phyloP scores from a whole-genome alignment of 805 yeast species.

The Candida verbasci region DNA sequence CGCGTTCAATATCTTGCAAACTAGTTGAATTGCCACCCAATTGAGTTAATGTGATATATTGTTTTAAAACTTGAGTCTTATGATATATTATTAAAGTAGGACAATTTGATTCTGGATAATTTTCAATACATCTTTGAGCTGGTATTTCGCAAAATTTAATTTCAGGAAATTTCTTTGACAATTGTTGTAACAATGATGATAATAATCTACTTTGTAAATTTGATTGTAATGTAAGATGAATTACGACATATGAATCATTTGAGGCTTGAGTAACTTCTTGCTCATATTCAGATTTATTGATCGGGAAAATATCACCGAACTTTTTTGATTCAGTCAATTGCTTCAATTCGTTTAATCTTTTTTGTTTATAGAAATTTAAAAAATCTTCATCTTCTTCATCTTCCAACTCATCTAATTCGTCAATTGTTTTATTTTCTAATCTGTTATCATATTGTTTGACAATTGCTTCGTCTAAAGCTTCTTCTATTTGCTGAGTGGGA shows the following conservation, averaged over 20 bases:
- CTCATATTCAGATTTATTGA: constrained; percentile 85
- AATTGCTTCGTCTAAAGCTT: constrained; percentile 80
- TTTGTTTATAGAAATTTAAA: constrained; percentile 67
- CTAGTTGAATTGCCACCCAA: constrained; percentile 81
- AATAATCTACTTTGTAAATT: constrained; percentile 72
- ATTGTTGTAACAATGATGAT: constrained; percentile 47
- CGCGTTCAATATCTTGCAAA: constrained; percentile 64
- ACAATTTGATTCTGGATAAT: constrained; percentile 84
- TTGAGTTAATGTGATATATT: constrained; percentile 72
- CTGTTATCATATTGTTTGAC: constrained; percentile 77
- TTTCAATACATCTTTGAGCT: constrained; percentile 87
- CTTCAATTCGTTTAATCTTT: constrained; percentile 72
- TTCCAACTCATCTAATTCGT: constrained; percentile 82
- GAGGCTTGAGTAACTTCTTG: constrained; percentile 83
- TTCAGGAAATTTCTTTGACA: constrained; percentile 71
- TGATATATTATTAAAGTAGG: constrained; percentile 86
- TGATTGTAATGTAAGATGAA: constrained; percentile 70
- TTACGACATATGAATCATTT: constrained; percentile 58
- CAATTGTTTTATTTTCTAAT: constrained; percentile 68
- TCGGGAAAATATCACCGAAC: constrained; percentile 74
- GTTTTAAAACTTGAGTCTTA: constrained; percentile 74
- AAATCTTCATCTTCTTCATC: constrained; percentile 94
- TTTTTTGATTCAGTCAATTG: constrained; percentile 51
- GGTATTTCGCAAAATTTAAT: constrained; percentile 89
- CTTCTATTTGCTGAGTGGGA: constrained; percentile 82